Base-by-base conservation (phyloP, 2,329 filamentous ascomycete species). In the Neospermospora avenae region DNA sequence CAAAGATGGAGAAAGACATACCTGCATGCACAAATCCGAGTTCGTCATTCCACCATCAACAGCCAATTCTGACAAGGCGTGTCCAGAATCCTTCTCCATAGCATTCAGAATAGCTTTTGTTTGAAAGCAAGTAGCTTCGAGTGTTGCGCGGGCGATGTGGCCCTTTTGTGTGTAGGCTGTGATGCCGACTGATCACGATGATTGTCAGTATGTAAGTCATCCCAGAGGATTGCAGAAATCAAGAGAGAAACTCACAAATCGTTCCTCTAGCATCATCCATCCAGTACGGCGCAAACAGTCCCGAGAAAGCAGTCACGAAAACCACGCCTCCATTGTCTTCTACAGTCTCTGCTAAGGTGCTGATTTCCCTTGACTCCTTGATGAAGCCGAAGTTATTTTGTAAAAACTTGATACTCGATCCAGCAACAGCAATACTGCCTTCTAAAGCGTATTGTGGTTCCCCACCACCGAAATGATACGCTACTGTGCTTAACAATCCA, bases 31-130 rank as follows among this genome's bases (percentile, higher is more conserved):
- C 52, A 90, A 78, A 67, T 87, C 82, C 7, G 85, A 88, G 68
- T 88, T 89, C 65, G 82, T 85, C 86, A 90, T 88, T 60, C 87
- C 87, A 58, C 87, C 87, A 67, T 90, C 87, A 22, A 90, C 87
- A 20, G 84, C 84, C 20, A 90, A 76, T 67, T 85, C 81, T 52
- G 80, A 77, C 28, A 90, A 77, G 63, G 81, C 80, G 67, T 88
- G 84, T 7, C 85, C 85, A 55, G 82, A 86, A 72, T 90, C 87
- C 67, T 84, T 84, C 69, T 86, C 85, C 87, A 90, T 90, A 51
- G 87, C 86, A 67, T 88, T 81, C 20, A 90, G 78, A 63, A 90
- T 90, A 13, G 87, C 87, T 71, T 87, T 88, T 31, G 87, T 90
- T 72, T 90, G 87, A 75, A 85, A 89, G 73, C 87, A 90, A 34